Percentiles rank a stretch among this genome's conserved stretches.
Conservation (phyloP, 2,329 filamentous ascomycete genomes). For the Trichoderma harzianum region DNA sequence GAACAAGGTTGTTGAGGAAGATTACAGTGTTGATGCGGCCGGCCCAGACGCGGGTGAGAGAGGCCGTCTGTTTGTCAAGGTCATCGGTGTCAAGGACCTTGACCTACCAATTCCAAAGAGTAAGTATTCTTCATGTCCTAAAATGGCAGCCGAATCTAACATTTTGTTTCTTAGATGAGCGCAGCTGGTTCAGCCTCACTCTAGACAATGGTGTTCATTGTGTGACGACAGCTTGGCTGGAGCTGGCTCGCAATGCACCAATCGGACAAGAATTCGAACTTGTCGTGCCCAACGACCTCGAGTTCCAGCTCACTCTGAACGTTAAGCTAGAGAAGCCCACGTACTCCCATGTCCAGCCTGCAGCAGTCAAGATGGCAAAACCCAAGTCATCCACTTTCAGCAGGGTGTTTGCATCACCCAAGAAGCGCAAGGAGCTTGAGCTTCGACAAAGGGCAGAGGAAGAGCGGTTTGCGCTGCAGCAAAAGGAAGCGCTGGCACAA, state of each 20-base stretch:
- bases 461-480: conserved; percentile 63
- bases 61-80: conserved; percentile 93
- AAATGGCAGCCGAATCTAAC: conserved; percentile 25
- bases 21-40: conserved; percentile 52
- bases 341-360: conserved; percentile 53
- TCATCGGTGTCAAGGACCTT: conserved; percentile 95
- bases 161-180: conserved; percentile 62
- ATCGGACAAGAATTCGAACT: conserved; percentile 98
- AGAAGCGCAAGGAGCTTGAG: conserved; percentile 94
- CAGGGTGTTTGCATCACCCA: conserved; percentile 87
- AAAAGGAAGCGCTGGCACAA: conserved; percentile 62
- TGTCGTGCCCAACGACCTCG: conserved; percentile 94
- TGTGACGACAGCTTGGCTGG: conserved; percentile 93
- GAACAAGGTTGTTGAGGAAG: conserved; percentile 67
- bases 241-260: conserved; percentile 84
- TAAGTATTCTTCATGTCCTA: conserved; percentile 44
- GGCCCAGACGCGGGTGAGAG: conserved; percentile 80
- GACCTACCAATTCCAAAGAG: conserved; percentile 87
- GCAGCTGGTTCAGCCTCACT: conserved; percentile 91
- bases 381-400: conserved; percentile 86
- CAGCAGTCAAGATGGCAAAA: conserved; percentile 58
- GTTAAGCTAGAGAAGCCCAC: conserved; percentile 87
- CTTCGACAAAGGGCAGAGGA: conserved; percentile 78
- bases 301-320: conserved; percentile 95
- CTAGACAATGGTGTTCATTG: conserved; percentile 98